Base-by-base conservation (phyloP, 768 basidiomycete species). In the Cystofilobasidium ferigula region DNA sequence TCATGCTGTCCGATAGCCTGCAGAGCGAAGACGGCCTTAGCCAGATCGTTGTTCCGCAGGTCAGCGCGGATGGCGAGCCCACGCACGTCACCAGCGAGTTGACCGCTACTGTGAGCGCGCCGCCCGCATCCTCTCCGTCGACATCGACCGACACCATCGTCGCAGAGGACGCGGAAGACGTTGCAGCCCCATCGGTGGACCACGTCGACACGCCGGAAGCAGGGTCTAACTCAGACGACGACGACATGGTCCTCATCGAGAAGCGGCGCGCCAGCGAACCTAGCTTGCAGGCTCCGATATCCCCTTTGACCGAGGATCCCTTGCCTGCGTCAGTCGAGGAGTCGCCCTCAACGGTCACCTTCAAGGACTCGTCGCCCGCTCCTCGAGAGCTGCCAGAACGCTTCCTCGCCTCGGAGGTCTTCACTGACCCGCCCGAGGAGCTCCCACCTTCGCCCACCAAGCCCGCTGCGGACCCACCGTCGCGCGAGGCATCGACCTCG, bases 201-300 rank as follows among this genome's bases (percentile, higher is more conserved):
- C 12, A 38, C 40, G 36, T 6, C 13, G 62, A 54, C 36, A 38
- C 42, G 8, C 35, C 48, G 16, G 26, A 40, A 12, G 51, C 30
- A 24, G 62, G 62, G 13, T 54, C 51, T n/a, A 53, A 63, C 38
- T 62, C 61, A 26, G 62, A 63, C 53, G 62, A 63, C 51, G 62
- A 63, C 14, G 35, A 34, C 32, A 26, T 42, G 5, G 51, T 38
- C 34, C 24, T 54, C 34, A 26, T 63, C 26, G 36, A 63, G 62
- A 36, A 16, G 28, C 51, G 51, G 7, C 26, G 51, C 2, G 3
- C 32, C 4, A 30, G 28, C 51, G 30, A 16, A 5, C 16, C 28
- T 3, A 54, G 51, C 30, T n/a, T n/a, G n/a, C n/a, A n/a, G n/a
- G n/a, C n/a, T n/a, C n/a, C n/a, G n/a, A n/a, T n/a, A n/a, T n/a